Conservation (phyloP, 2,329 filamentous ascomycete genomes). For the Penicillium sp. region DNA sequence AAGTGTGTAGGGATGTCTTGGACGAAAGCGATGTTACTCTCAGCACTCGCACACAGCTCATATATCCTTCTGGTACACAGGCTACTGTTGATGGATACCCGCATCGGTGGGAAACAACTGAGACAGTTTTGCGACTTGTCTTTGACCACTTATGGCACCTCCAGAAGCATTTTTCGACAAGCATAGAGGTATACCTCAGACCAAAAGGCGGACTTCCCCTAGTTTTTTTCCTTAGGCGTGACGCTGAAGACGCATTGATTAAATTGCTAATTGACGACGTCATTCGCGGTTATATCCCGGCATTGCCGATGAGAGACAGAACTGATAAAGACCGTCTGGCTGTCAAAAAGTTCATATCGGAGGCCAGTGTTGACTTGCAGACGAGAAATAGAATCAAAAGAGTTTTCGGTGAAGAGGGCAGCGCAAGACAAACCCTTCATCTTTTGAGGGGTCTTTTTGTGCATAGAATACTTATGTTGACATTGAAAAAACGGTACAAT, state of each 20-base stretch:
- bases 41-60: slow-evolving; percentile 52
- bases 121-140: slow-evolving; percentile 42
- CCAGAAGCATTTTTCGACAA: neutral
- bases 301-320: too few species aligned
- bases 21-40: slow-evolving; percentile 62
- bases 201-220: too few species aligned
- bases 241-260: too few species aligned
- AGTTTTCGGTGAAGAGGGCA: slow-evolving; percentile 25
- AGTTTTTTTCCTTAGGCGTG: too few species aligned
- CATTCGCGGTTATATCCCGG: too few species aligned
- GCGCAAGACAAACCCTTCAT: slow-evolving; percentile 39
- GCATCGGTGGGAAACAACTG: slow-evolving; percentile 47
- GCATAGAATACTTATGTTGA: slow-evolving; percentile 43
- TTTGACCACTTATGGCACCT: slow-evolving; percentile 12
- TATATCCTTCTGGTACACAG: slow-evolving; percentile 54
- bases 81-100: slow-evolving; percentile 51
- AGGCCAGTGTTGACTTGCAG: neutral
- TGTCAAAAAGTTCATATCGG: slow-evolving; percentile 1
- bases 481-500: slow-evolving; percentile 61
- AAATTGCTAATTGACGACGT: too few species aligned
- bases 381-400: slow-evolving; percentile 2
- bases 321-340: neutral
- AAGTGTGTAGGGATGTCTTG: slow-evolving; percentile 55
- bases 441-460: slow-evolving; percentile 62
- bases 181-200: slow-evolving; percentile 6